Evolutionary conservation across 495 filamentous ascomycete species (phyloP).

Genomic region (Annulohypoxylon nitens): DNA sequence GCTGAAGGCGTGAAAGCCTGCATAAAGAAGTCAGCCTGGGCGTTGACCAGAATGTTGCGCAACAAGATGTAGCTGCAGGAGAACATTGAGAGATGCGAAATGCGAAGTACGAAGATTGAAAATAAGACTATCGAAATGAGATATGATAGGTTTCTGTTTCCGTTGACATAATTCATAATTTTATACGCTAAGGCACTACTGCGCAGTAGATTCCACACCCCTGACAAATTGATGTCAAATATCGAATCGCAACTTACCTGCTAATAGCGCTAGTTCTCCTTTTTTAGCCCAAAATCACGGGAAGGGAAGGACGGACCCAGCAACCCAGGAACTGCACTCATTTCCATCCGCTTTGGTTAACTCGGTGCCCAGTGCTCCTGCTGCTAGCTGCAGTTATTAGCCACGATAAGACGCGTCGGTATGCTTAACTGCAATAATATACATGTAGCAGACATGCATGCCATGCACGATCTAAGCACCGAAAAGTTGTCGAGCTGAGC

Average conservation of each 20-base stretch:
- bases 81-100: not conserved
- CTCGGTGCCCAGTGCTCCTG: not conserved
- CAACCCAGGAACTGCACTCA: not conserved
- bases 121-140: not conserved
- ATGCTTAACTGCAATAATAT: not conserved
- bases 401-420: constrained; percentile 3
- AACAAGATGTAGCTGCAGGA: not conserved
- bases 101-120: not conserved
- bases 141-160: too few species aligned
- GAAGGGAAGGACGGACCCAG: not conserved
- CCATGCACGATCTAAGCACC: not conserved
- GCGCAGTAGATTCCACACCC: not conserved
- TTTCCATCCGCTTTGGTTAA: not conserved
- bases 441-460: not conserved
- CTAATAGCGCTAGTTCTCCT: not conserved
- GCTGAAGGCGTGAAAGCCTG: not conserved
- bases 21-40: not conserved
- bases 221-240: constrained; percentile 20
- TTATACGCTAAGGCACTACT: not conserved
- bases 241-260: constrained; percentile 21
- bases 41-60: not conserved
- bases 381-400: not conserved
- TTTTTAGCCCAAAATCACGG: constrained; percentile 11
- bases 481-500: constrained; percentile 5
- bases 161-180: constrained; percentile 27